phyloP scores from a whole-genome alignment of 1,139 yeast species.

The Hemisphaericaspora xylanilytica region DNA sequence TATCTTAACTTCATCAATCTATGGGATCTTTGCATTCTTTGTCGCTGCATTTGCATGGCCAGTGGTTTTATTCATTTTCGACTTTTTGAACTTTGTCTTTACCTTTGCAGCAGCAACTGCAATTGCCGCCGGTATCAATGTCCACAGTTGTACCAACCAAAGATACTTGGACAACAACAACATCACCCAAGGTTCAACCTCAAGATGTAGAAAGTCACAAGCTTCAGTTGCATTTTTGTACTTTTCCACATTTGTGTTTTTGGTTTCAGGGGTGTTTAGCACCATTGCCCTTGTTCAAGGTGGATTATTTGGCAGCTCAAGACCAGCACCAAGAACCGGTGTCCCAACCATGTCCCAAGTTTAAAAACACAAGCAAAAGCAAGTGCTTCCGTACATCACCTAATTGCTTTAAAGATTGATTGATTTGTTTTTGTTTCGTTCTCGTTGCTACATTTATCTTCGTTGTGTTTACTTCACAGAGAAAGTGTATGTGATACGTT shows the following conservation, averaged over 20 bases:
- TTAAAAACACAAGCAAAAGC: constrained; percentile 24
- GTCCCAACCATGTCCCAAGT: constrained; percentile 89
- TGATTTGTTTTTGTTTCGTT: background rate
- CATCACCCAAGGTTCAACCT: constrained; percentile 70
- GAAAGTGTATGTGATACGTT: background rate
- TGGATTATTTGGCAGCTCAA: constrained; percentile 69
- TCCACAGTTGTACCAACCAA: constrained; percentile 78
- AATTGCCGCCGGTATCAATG: constrained; percentile 83
- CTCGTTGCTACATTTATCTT: background rate
- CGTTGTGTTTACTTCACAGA: background rate
- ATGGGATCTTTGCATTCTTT: constrained; percentile 77
- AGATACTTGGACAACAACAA: constrained; percentile 61
- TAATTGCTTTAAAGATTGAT: background rate
- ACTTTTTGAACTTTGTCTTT: constrained; percentile 86
- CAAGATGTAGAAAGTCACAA: constrained; percentile 95
- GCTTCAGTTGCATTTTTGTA: constrained; percentile 87
- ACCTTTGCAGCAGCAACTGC: constrained; percentile 94
- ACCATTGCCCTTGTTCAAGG: constrained; percentile 56
- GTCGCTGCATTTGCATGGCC: constrained; percentile 86
- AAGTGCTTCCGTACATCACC: background rate
- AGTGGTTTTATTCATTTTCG: constrained; percentile 65
- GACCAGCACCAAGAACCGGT: constrained; percentile 58
- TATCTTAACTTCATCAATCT: constrained; percentile 72
- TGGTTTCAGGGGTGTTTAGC: constrained; percentile 67
- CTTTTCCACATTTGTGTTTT: constrained; percentile 76